Evolutionary conservation across 139 green algal species (phyloP).

Genomic region (Tetradesmus obliquus): DNA sequence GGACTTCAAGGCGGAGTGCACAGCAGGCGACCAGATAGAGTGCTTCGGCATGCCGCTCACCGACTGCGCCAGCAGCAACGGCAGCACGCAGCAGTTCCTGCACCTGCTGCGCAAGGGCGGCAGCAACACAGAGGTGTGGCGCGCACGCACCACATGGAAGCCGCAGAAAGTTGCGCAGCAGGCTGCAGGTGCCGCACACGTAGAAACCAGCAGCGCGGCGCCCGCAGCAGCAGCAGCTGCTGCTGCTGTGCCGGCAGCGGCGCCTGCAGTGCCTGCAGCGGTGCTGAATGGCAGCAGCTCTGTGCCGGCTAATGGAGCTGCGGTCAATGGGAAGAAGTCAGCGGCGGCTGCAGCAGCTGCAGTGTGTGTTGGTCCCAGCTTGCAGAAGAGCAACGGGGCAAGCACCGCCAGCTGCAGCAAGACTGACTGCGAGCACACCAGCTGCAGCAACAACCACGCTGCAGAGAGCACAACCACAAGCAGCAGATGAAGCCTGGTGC

Average conservation of each 20-base stretch:
- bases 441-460: neutral
- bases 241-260: too few species aligned
- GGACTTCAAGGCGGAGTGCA: conserved; percentile 93
- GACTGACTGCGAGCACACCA: neutral
- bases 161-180: conserved; percentile 4
- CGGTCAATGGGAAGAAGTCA: neutral
- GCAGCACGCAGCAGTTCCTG: conserved; percentile 51
- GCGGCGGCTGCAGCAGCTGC: neutral
- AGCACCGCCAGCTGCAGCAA: neutral
- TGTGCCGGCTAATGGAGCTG: neutral
- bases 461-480: neutral
- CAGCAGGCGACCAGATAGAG: conserved; percentile 79
- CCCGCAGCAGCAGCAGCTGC: neutral
- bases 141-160: conserved; percentile 77
- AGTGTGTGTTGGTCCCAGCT: neutral
- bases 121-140: conserved; percentile 76
- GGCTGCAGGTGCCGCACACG: neutral
- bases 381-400: neutral
- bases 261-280: neutral
- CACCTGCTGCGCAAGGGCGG: conserved; percentile 70
- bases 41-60: conserved; percentile 56
- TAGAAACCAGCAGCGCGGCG: neutral
- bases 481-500: neutral
- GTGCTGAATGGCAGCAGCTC: neutral
- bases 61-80: conserved; percentile 44